phyloP scores from a whole-genome alignment of 257 asterid genomes.

The Hygrophila difformis region DNA sequence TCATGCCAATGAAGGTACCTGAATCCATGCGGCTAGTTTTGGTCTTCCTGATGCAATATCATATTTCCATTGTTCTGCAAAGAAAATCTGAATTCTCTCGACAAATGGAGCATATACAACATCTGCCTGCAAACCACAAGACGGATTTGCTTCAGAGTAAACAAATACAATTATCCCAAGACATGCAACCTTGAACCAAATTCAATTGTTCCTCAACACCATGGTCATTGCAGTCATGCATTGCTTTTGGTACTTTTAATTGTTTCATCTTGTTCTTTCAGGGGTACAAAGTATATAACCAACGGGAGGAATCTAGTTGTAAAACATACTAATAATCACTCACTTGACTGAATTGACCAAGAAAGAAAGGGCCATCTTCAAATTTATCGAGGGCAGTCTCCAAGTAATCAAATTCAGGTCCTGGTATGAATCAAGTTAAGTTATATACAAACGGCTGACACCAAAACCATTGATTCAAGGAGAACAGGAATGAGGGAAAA shows the following conservation, averaged over 20 bases:
- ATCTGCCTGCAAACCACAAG: slow-evolving; percentile 34
- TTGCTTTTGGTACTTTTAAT: not conserved
- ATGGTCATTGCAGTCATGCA: not conserved
- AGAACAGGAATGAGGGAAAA: slow-evolving; percentile 1
- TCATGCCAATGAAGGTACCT: slow-evolving; percentile 22
- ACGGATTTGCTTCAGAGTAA: no score
- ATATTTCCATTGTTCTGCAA: slow-evolving; percentile 22
- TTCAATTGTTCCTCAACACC: not conserved
- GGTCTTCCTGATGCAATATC: slow-evolving; percentile 44
- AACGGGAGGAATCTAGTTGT: not conserved
- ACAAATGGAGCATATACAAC: slow-evolving; percentile 42
- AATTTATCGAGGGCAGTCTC: slow-evolving; percentile 47
- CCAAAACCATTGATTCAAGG: not conserved
- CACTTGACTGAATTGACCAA: slow-evolving; percentile 56
- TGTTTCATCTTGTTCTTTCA: not conserved
- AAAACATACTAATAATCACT: slow-evolving; percentile 17
- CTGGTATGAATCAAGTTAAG: slow-evolving; percentile 20
- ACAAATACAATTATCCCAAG: not conserved
- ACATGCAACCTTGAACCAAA: not conserved
- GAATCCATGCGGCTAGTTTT: slow-evolving; percentile 35
- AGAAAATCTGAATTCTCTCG: slow-evolving; percentile 42
- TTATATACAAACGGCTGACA: not conserved
- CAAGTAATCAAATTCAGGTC: slow-evolving; percentile 44
- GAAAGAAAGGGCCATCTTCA: slow-evolving; percentile 61
- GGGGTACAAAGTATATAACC: no score